Evolutionary conservation across 345 rosid species (phyloP).

Genomic region (Populus pruinosa): DNA sequence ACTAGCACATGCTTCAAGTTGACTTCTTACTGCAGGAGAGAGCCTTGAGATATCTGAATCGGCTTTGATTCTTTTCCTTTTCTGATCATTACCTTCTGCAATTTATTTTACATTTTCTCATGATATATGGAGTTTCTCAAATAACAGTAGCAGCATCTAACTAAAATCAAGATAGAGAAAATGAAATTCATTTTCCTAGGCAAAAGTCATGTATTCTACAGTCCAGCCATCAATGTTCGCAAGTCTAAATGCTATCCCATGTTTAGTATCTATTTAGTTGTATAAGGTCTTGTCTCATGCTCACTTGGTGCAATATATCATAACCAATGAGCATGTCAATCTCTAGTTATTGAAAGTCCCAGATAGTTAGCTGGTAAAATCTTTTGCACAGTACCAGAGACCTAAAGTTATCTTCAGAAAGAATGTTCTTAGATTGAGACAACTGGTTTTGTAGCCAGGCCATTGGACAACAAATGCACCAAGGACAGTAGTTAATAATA

Average conservation of each 20-base stretch:
- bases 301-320: neutral
- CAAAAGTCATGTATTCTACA: neutral
- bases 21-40: conserved; percentile 61
- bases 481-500: too few species aligned
- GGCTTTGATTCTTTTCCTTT: conserved; percentile 64
- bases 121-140: conserved; percentile 9
- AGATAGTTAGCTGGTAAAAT: too few species aligned
- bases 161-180: neutral
- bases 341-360: neutral
- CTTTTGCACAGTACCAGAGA: too few species aligned
- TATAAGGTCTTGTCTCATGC: neutral
- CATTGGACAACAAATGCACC: too few species aligned
- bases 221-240: neutral
- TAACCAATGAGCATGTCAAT: neutral
- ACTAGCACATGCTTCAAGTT: conserved; percentile 63
- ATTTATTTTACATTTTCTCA: conserved; percentile 32
- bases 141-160: neutral
- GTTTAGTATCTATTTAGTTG: neutral
- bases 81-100: conserved; percentile 79
- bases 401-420: too few species aligned
- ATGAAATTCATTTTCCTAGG: neutral
- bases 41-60: conserved; percentile 70
- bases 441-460: too few species aligned
- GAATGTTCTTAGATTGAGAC: too few species aligned
- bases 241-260: neutral